A percentile compares a stretch with the other conserved stretches of the same genome.
These are phyloP conservation scores for Serendipita sp. DNA, from an alignment of 768 basidiomycete genomes.

Conservation along the genomic window DNA sequence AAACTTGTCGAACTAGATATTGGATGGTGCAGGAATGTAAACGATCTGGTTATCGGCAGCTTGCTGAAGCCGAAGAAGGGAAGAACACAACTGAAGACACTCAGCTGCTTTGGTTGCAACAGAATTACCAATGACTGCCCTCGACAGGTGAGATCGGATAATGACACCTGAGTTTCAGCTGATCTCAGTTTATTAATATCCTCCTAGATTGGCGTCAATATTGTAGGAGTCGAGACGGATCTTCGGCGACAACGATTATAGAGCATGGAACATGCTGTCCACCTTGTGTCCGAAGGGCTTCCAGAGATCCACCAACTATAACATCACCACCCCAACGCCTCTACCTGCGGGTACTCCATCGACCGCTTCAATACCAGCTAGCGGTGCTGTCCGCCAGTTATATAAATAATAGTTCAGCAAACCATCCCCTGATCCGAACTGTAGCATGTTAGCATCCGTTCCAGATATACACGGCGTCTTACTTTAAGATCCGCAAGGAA, in stretches of 20 bases:
- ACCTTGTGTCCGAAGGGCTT: neutral
- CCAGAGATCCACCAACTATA: slow-evolving; percentile 26
- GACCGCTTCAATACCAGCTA: slow-evolving; percentile 53
- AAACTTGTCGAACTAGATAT: slow-evolving; percentile 50
- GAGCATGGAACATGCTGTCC: neutral
- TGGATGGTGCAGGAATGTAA: slow-evolving; percentile 69
- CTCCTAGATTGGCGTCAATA: slow-evolving; percentile 12
- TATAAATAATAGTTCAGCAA: slow-evolving; percentile 84
- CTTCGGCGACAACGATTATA: neutral
- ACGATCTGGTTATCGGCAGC: slow-evolving; percentile 66
- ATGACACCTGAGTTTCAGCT: neutral
- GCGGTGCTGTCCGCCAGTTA: slow-evolving; percentile 76
- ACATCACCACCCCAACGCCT: slow-evolving; percentile 87
- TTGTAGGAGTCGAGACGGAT: slow-evolving; percentile 15
- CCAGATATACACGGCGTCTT: slow-evolving; percentile 2
- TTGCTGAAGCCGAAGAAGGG: slow-evolving; percentile 25
- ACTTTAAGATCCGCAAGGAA: slow-evolving; percentile 79
- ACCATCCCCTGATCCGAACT: slow-evolving; percentile 93
- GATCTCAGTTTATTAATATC: neutral
- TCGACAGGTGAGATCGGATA: slow-evolving; percentile 26
- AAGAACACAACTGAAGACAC: slow-evolving; percentile 19
- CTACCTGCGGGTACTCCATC: slow-evolving; percentile 26
- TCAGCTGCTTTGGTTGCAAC: slow-evolving; percentile 43
- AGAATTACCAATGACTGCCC: slow-evolving; percentile 31
- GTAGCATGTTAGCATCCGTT: neutral